phyloP scores from a whole-genome alignment of 1,284 basidiomycete species.

The Rhizoctonia solani region DNA sequence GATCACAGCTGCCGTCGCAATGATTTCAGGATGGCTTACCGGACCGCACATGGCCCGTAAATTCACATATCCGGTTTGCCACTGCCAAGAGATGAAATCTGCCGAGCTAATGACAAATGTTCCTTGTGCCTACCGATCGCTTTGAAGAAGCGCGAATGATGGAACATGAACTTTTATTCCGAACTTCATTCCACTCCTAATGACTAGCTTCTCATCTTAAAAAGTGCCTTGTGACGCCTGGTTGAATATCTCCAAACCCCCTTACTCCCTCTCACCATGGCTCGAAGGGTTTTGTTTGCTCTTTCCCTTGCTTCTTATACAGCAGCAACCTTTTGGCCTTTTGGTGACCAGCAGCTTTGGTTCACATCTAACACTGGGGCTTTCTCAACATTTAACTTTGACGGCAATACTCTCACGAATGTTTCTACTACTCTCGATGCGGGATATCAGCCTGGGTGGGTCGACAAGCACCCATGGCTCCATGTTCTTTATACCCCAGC shows the following conservation, averaged over 20 bases:
- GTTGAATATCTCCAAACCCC: background rate
- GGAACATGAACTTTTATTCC: background rate
- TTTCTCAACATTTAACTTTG: slow-evolving; percentile 11
- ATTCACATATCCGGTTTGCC: too few species aligned
- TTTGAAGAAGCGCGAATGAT: background rate
- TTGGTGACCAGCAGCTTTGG: slow-evolving; percentile 11
- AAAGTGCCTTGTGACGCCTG: background rate
- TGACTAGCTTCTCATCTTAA: background rate
- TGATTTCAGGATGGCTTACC: too few species aligned
- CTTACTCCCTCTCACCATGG: background rate
- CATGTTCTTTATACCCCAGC: slow-evolving; percentile 5
- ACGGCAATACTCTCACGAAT: background rate
- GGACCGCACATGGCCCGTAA: too few species aligned
- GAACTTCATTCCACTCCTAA: background rate
- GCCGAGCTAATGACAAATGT: background rate
- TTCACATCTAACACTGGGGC: slow-evolving; percentile 13
- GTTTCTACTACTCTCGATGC: slow-evolving; percentile 18
- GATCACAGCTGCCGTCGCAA: too few species aligned
- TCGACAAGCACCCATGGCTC: slow-evolving; percentile 3
- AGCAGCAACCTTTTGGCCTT: background rate
- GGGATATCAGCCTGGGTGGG: slow-evolving; percentile 25
- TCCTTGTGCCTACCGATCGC: background rate
- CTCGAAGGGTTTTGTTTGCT: background rate
- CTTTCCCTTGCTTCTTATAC: background rate
- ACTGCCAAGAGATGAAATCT: background rate